Conservation (phyloP, 2,329 filamentous ascomycete species). For the Aspergillus phoenicis region DNA sequence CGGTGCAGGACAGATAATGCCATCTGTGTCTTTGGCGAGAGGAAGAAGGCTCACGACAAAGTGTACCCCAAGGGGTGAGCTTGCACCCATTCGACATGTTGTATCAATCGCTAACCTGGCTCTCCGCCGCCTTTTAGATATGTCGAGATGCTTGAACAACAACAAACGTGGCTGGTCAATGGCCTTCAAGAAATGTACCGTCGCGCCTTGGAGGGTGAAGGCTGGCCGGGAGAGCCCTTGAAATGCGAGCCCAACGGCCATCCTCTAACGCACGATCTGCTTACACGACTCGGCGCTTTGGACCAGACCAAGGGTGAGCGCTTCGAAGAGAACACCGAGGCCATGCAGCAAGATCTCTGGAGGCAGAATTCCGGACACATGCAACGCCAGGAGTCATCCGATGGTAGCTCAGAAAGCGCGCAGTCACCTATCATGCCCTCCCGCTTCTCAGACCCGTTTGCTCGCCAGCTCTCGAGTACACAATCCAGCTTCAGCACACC, state of each 20-base stretch:
- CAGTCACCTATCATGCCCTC: slow-evolving; percentile 45
- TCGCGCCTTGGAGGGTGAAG: slow-evolving; percentile 53
- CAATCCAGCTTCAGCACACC: slow-evolving; percentile 45
- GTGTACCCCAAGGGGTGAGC: slow-evolving; percentile 68
- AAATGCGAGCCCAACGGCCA: slow-evolving; percentile 56
- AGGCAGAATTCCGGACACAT: slow-evolving; percentile 55
- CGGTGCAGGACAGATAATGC: slow-evolving; percentile 66
- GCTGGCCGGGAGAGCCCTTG: slow-evolving; percentile 59
- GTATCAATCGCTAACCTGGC: slow-evolving; percentile 5
- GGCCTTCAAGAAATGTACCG: slow-evolving; percentile 64
- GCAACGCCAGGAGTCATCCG: slow-evolving; percentile 57
- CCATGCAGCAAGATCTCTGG: slow-evolving; percentile 59
- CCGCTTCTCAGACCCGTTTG: slow-evolving; percentile 35
- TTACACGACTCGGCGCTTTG: slow-evolving; percentile 61
- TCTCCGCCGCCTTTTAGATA: slow-evolving; percentile 47
- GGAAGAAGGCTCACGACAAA: slow-evolving; percentile 68
- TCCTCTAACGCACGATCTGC: slow-evolving; percentile 65
- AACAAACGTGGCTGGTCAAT: slow-evolving; percentile 63
- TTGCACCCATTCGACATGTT: slow-evolving; percentile 14
- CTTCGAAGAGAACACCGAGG: slow-evolving; percentile 62
- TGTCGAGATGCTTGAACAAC: slow-evolving; percentile 68
- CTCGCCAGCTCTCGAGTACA: slow-evolving; percentile 42
- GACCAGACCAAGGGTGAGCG: slow-evolving; percentile 55
- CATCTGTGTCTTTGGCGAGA: slow-evolving; percentile 66
- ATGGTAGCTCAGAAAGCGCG: slow-evolving; percentile 60